These are phyloP conservation scores for Steccherinum ochraceum DNA, from an alignment of 768 basidiomycete species.

Conservation along the genomic window DNA sequence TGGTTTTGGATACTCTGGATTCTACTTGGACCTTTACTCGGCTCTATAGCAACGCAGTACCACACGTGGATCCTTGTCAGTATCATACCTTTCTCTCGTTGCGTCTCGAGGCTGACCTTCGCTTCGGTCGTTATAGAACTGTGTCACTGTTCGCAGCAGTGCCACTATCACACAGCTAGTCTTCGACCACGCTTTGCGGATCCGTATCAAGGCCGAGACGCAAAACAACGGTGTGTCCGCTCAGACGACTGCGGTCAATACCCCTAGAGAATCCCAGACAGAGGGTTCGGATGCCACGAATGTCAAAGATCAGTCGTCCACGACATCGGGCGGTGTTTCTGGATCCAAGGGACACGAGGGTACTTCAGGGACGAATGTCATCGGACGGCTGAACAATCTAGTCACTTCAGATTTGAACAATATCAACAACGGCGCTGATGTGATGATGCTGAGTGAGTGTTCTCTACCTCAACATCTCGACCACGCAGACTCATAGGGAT, in stretches of 20 bases:
- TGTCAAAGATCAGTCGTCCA: background rate
- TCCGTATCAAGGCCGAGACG: conserved; percentile 9
- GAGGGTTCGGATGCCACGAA: background rate
- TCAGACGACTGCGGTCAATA: background rate
- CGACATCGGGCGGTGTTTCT: background rate
- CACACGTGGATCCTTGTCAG: conserved; percentile 8
- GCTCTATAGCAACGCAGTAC: conserved; percentile 2
- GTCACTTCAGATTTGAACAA: conserved; percentile 34
- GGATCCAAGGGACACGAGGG: background rate
- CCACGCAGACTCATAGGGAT: conserved; percentile 13
- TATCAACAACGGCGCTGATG: conserved; percentile 16
- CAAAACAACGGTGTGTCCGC: conserved; percentile 1
- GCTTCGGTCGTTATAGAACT: background rate
- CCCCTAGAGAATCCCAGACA: background rate
- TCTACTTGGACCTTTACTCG: conserved; percentile 31
- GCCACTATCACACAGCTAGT: conserved; percentile 8
- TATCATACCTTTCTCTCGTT: background rate
- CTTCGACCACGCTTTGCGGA: conserved; percentile 13
- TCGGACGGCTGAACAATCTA: conserved; percentile 74
- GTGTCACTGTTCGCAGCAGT: conserved; percentile 3
- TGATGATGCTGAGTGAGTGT: conserved; percentile 9
- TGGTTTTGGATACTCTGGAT: conserved; percentile 64
- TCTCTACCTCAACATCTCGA: conserved; percentile 28
- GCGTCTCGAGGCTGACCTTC: background rate
- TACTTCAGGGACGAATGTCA: conserved; percentile 38